Percentiles rank a stretch among this genome's conserved stretches.
Conservation (phyloP, 345 rosid species). For the Rhodomyrtus tomentosa region DNA sequence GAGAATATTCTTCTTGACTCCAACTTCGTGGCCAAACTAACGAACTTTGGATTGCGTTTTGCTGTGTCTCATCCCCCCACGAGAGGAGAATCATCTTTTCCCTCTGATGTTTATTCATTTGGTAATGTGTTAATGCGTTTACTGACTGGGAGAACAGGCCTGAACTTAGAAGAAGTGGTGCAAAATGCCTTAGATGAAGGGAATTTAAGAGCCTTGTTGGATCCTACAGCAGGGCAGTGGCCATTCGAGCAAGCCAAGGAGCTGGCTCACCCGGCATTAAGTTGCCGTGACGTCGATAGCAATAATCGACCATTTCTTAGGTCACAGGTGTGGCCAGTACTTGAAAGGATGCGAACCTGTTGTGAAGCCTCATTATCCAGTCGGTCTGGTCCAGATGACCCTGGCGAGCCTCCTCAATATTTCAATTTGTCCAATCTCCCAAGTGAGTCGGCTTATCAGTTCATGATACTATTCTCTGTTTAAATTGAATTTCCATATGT, state of each 20-base stretch:
- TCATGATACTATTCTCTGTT: background rate
- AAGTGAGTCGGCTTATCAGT: constrained; percentile 19
- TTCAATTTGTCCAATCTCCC: constrained; percentile 80
- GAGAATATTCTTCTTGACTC: constrained; percentile 70
- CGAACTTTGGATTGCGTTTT: constrained; percentile 50
- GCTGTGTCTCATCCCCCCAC: constrained; percentile 7
- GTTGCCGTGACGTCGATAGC: constrained; percentile 63
- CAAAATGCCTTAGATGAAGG: constrained; percentile 47
- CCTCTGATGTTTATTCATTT: constrained; percentile 82
- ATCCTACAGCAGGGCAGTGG: constrained; percentile 91
- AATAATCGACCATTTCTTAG: constrained; percentile 71
- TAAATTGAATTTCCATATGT: background rate
- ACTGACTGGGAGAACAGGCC: constrained; percentile 63
- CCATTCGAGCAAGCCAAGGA: constrained; percentile 75
- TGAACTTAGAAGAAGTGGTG: constrained; percentile 49
- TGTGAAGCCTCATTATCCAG: background rate
- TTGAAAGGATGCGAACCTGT: constrained; percentile 60
- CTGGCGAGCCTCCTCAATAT: constrained; percentile 51
- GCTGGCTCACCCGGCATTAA: constrained; percentile 61
- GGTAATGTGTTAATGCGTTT: constrained; percentile 59
- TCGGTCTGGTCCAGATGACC: background rate
- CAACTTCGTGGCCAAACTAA: constrained; percentile 64
- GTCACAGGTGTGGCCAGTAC: constrained; percentile 63
- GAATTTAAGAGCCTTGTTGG: constrained; percentile 42
- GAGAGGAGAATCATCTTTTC: constrained; percentile 53